Evolutionary conservation across 2,329 filamentous ascomycete species (phyloP), one percentile per base, ranked within the genome.

Genomic region (Verticillium nonalfalfae): DNA sequence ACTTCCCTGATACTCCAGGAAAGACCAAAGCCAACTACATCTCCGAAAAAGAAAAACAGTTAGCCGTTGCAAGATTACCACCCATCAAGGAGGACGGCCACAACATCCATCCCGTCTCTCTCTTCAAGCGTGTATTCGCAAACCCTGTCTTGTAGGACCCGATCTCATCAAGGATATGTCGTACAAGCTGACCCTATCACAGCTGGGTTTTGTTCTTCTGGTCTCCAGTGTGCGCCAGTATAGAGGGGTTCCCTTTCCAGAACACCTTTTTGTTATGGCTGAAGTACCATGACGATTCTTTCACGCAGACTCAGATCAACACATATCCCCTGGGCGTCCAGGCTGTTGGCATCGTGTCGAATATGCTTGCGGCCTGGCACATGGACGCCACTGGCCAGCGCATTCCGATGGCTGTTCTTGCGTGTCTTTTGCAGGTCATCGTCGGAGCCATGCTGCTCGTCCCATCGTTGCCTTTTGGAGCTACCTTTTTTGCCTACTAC

Each of bases 1-100:
- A 73, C 66, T 83, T 84, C 63, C 81, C 81, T 0, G 80, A 82
- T 33, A 74, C 80, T 0, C 81, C 81, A 0, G 75, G 76, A 15
- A 71, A 65, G 13, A 73, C 69, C 1, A 69, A 67, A 10, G 78
- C 78, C 0, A 59, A 45, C 7, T 63, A 63, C 15, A 54, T 61
- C 1, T 59, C 36, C 54, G 57, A 59, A n/a, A 54, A 63, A 7
- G 72, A 78, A 54, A 71, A 74, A 59, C 73, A 76, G 2, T 73
- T 77, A 61, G 82, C 80, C 65, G 63, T 80, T 5, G 66, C 68
- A 35, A 67, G 74, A 1, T 63, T 76, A 3, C 69, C 70, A 1
- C 65, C 66, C 10, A 71, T 70, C 58, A 65, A 66, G n/a, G 64
- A 66, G 2, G 63, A 67, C 1, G 66, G 65, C 3, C 68, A 71